Conservation (phyloP, 257 asterid genomes). For the Rehmannia glutinosa region DNA sequence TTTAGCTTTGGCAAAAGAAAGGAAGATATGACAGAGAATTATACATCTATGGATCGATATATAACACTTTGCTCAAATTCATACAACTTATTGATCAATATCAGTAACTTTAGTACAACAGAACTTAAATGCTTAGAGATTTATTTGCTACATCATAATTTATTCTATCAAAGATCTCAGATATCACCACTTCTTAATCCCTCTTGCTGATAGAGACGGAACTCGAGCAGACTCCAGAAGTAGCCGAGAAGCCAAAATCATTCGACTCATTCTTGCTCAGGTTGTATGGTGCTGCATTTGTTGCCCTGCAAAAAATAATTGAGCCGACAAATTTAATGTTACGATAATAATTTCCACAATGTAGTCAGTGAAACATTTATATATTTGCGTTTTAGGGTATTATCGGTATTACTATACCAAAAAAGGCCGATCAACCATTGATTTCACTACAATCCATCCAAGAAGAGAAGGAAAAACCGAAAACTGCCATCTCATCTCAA, state of each 20-base stretch:
- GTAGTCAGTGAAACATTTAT: no score
- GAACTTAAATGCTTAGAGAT: neutral
- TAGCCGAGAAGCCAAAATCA: conserved; percentile 36
- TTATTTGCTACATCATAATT: conserved; percentile 14
- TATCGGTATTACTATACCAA: no score
- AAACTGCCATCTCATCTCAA: no score
- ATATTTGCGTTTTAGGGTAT: no score
- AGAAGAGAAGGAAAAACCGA: no score
- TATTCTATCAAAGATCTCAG: neutral
- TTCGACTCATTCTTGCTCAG: conserved; percentile 38
- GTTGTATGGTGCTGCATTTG: conserved; percentile 59
- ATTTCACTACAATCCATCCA: no score
- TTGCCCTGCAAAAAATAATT: conserved; percentile 37
- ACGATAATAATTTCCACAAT: neutral
- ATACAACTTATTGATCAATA: neutral
- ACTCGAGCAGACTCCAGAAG: conserved; percentile 42
- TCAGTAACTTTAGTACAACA: neutral
- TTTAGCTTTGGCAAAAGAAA: no score
- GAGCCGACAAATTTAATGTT: neutral
- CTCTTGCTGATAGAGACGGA: conserved; percentile 31
- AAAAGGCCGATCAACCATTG: no score
- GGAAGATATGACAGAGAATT: no score
- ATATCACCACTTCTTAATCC: conserved; percentile 18
- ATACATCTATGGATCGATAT: no score
- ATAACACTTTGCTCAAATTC: conserved; percentile 5